Base-by-base conservation (phyloP, 176 grass and related monocot genomes). In the Oryza meyeriana region DNA sequence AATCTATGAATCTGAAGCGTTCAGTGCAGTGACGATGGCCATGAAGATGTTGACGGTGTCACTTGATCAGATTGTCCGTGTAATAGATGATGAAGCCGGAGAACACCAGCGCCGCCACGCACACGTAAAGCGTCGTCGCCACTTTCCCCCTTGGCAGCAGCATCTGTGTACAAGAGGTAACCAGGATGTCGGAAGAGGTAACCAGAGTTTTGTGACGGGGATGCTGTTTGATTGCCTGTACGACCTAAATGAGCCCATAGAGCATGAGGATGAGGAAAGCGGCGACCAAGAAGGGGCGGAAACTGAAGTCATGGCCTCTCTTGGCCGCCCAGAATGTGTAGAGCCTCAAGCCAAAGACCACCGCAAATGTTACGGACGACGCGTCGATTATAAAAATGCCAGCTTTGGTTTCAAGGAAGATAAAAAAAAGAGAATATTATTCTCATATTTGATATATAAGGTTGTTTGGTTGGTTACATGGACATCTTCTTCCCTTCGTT, bases 241-340 rank as follows among this genome's bases (percentile, higher is more conserved):
- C 22, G 61, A 93, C 94, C 88, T 97, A 91, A 6, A 91, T 10
- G 38, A 97, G 48, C 0, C 86, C 65, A 14, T 89, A 97, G 22
- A 91, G 35, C 36, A 89, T 27, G 16, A 93, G 38, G 72, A 87
- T 66, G 6, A 93, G 31, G 39, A 76, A 76, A 1, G 85, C 67
- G 3, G 87, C 79, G 24, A 45, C 69, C 26, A 97, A 36, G 84
- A 97, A 97, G 7, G 94, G 88, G 1, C 90, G 77, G 0, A 97
- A 93, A 62, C 75, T 83, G 64, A 93, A 93, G 47, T 97, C 88
- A 26, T 93, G 70, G 77, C 91, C 91, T 69, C 70, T 87, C 83
- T 81, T 87, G 10, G 88, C 90, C n/a, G 90, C 90, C 90, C 86
- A 97, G 74, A 97, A 93, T n/a, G 94, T 97, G 94, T 94, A 94